Conservation (phyloP, 2,329 filamentous ascomycete species). For the Aspergillus hortae region DNA sequence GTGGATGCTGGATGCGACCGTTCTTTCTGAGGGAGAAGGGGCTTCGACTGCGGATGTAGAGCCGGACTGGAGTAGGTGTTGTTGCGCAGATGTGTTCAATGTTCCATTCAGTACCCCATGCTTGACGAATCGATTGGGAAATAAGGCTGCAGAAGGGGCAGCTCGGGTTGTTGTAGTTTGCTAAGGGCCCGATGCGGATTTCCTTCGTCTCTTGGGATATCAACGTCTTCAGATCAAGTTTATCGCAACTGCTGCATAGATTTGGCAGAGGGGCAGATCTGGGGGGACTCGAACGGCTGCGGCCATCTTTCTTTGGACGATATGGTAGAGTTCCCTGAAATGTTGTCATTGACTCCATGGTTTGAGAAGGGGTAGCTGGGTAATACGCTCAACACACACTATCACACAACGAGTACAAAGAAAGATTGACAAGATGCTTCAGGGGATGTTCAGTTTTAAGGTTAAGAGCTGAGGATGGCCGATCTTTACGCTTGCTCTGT, state of each 20-base stretch:
- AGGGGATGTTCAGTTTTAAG: too few relatives aligned
- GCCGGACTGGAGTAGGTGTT: neutral
- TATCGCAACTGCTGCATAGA: neutral
- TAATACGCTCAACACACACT: too few relatives aligned
- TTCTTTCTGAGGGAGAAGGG: neutral
- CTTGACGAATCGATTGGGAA: neutral
- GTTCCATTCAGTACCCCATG: neutral
- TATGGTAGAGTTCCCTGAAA: too few relatives aligned
- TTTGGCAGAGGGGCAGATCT: too few relatives aligned
- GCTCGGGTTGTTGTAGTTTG: neutral
- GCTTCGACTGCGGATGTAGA: neutral
- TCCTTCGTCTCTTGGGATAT: neutral
- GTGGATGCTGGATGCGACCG: neutral
- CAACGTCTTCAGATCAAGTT: neutral
- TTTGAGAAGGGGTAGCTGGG: too few relatives aligned
- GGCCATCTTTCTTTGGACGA: too few relatives aligned
- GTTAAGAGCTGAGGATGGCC: too few relatives aligned
- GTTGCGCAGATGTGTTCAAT: neutral
- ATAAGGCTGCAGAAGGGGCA: neutral
- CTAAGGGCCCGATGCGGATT: neutral
- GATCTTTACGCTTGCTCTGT: too few relatives aligned
- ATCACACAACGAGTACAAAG: too few relatives aligned
- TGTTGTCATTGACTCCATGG: too few relatives aligned
- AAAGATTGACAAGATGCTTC: too few relatives aligned
- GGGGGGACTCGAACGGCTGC: too few relatives aligned